phyloP scores from a whole-genome alignment of 1,284 basidiomycete species.

The Microbotryum scabiosae region DNA sequence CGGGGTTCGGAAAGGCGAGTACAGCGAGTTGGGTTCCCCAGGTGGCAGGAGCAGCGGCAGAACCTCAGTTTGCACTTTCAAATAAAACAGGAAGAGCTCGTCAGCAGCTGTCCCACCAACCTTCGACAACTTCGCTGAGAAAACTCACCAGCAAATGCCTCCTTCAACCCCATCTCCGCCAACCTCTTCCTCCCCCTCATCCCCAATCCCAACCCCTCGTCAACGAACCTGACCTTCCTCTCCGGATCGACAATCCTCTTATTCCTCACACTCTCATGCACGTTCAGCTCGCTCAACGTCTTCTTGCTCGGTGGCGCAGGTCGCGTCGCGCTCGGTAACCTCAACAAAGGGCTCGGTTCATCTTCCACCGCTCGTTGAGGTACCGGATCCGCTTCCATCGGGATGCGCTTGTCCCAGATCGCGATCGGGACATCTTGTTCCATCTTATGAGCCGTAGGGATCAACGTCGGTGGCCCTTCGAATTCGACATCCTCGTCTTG shows the following conservation, averaged over 20 bases:
- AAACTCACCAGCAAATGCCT: slow-evolving; percentile 76
- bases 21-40: slow-evolving; percentile 46
- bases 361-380: background rate
- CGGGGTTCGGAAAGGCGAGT: slow-evolving; percentile 60
- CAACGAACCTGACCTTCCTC: slow-evolving; percentile 47
- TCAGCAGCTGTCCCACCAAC: background rate
- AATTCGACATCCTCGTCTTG: slow-evolving; percentile 1
- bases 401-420: background rate
- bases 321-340: slow-evolving; percentile 60
- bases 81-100: slow-evolving; percentile 1
- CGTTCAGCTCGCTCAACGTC: slow-evolving; percentile 62
- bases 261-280: slow-evolving; percentile 62
- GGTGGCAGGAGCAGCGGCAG: slow-evolving; percentile 63
- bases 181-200: slow-evolving; percentile 57
- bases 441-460: slow-evolving; percentile 3
- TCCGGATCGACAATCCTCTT: slow-evolving; percentile 63
- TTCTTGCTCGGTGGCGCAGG: slow-evolving; percentile 63
- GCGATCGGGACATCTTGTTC: background rate
- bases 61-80: slow-evolving; percentile 67
- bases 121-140: background rate
- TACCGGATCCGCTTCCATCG: background rate
- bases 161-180: slow-evolving; percentile 61
- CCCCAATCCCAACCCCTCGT: slow-evolving; percentile 49
- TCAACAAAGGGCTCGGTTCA: slow-evolving; percentile 11
- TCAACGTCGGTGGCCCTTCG: slow-evolving; percentile 3